Evolutionary conservation across 441 rosid genomes (phyloP).

Genomic region (Hypseocharis bilobata): DNA sequence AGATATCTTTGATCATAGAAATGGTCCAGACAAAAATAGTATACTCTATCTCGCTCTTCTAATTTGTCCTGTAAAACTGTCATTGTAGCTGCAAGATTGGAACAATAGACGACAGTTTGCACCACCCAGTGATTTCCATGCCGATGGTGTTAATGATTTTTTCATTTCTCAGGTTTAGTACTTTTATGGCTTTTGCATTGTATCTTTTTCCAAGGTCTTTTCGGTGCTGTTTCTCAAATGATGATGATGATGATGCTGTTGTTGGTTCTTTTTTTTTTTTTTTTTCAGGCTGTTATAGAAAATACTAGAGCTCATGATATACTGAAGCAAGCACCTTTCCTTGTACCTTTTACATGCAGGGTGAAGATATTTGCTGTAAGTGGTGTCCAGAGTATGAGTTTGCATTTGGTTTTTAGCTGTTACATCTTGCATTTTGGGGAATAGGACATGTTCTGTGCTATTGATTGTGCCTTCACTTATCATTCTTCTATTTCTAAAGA

Average conservation of each 20-base stretch:
- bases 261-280: slow-evolving; percentile 18
- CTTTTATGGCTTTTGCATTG: slow-evolving; percentile 20
- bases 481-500: background rate
- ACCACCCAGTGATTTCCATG: slow-evolving; percentile 78
- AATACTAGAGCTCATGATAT: slow-evolving; percentile 88
- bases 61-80: slow-evolving; percentile 16
- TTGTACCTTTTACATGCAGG: slow-evolving; percentile 92
- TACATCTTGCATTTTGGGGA: background rate
- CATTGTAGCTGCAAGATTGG: slow-evolving; percentile 89
- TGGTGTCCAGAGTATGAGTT: slow-evolving; percentile 9
- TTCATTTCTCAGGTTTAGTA: slow-evolving; percentile 77
- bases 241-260: too few species aligned
- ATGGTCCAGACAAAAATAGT: background rate
- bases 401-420: slow-evolving; percentile 8
- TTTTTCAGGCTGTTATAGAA: slow-evolving; percentile 62
- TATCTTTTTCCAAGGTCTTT: slow-evolving; percentile 12
- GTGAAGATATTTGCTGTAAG: slow-evolving; percentile 92
- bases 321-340: slow-evolving; percentile 89
- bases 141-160: slow-evolving; percentile 75
- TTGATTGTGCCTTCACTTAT: background rate
- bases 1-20: background rate
- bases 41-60: slow-evolving; percentile 12
- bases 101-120: slow-evolving; percentile 75
- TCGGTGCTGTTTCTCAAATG: slow-evolving; percentile 23
- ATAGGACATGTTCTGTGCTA: slow-evolving; percentile 13